These are phyloP conservation scores for Pseudocercospora fuligena DNA, from an alignment of 2,329 filamentous ascomycete genomes.

Conservation along the genomic window DNA sequence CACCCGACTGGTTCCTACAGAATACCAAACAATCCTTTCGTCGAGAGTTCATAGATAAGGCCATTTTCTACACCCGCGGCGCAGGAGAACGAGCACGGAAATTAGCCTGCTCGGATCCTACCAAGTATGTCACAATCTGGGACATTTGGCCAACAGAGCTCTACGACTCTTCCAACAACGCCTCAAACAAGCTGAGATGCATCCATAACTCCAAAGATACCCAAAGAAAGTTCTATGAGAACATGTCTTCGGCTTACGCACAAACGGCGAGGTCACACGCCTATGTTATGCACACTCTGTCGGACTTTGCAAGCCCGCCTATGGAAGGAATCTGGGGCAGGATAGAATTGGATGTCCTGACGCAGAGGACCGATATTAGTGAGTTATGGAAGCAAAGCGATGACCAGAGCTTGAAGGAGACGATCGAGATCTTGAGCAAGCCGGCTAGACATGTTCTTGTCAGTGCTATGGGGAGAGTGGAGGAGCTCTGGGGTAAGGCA, in stretches of 20 bases:
- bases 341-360: not conserved
- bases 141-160: slow-evolving; percentile 10
- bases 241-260: slow-evolving; percentile 4
- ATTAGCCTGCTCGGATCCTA: not conserved
- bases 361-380: not conserved
- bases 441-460: not conserved
- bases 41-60: not conserved
- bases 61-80: slow-evolving; percentile 11
- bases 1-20: slow-evolving; percentile 5
- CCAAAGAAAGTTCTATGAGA: not conserved
- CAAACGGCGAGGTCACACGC: slow-evolving; percentile 3
- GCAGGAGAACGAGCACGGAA: not conserved
- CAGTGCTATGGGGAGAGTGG: not conserved
- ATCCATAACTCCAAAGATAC: not conserved
- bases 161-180: not conserved
- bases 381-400: slow-evolving; percentile 2
- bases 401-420: not conserved
- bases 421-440: not conserved
- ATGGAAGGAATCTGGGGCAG: slow-evolving; percentile 11
- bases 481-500: not conserved
- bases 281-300: slow-evolving; percentile 6
- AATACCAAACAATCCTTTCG: slow-evolving; percentile 3
- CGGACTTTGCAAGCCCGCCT: slow-evolving; percentile 2
- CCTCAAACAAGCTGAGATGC: not conserved
- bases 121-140: slow-evolving; percentile 10